Base-by-base conservation (phyloP, 441 rosid species). In the Capsella rubella region DNA sequence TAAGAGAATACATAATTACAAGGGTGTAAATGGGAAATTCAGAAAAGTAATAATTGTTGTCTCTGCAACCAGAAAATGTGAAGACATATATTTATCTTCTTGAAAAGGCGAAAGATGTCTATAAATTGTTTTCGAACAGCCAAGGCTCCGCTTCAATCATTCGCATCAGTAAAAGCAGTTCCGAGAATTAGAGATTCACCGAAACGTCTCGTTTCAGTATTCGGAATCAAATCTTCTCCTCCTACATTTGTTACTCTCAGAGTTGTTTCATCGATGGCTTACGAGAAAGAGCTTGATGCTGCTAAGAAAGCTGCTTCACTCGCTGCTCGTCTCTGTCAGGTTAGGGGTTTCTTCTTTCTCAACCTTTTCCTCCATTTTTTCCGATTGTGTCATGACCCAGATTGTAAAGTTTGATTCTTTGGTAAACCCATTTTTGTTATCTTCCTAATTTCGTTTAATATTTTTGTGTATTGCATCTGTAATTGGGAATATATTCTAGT, bases 251-350 rank as follows among this genome's bases (percentile, higher is more conserved):
- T 66, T 27, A 39, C 64, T 70, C 85, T 67, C 80, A 57, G 76
- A 77, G 72, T 64, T 42, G 50, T 77, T 64, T 77, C 80, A 45
- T 79, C 88, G n/a, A 86, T 89, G 95, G 67, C 90, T 74, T 92
- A 93, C 79, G 87, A 84, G 43, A 89, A 87, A 79, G 96, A 90
- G 81, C 91, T 95, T 73, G 87, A 78, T 29, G 96, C 95, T 34
- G 99, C 99, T 79, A 93, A 86, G 89, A 91, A 87, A 76, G 98
- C 95, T 34, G 92, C 87, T 65, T 85, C 90, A 46, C 86, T 95
- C 43, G 97, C 99, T 40, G 90, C 99, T 81, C 86, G 87, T 67
- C 97, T 95, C 69, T 95, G 98, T 84, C 96, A 84, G 97, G 98
- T 79, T 37, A 40, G 35, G 10, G 80, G 89, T 95, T 74, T 64